A percentile compares a stretch with the other conserved stretches of the same genome.
Conservation (phyloP, 768 basidiomycete species). For the Boletus barrowsii region DNA sequence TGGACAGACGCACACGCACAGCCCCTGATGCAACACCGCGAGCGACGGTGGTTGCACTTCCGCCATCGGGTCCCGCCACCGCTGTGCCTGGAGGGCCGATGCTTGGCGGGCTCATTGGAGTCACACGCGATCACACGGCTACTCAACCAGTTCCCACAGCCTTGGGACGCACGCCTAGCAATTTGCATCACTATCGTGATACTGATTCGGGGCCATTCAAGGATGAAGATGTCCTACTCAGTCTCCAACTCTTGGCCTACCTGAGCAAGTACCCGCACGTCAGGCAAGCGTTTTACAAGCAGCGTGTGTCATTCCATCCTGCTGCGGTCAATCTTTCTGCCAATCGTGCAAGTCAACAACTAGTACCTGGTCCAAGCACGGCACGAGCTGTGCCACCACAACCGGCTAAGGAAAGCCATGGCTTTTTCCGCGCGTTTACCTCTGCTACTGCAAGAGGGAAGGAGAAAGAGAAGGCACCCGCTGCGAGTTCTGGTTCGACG, state of each 20-base stretch:
- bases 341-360: slow-evolving; percentile 26
- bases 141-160: slow-evolving; percentile 13
- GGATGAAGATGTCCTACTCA: slow-evolving; percentile 90
- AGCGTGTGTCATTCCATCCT: slow-evolving; percentile 76
- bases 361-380: slow-evolving; percentile 26
- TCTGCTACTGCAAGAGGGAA: slow-evolving; percentile 44
- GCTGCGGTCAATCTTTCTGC: slow-evolving; percentile 49
- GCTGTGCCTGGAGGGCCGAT: slow-evolving; percentile 11
- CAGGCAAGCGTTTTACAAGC: slow-evolving; percentile 91
- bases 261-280: slow-evolving; percentile 98
- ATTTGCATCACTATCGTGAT: slow-evolving; percentile 40
- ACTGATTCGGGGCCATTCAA: slow-evolving; percentile 67
- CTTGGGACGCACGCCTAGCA: slow-evolving; percentile 26
- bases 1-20: slow-evolving; percentile 35
- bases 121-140: slow-evolving; percentile 17
- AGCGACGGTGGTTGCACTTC: slow-evolving; percentile 56
- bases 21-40: slow-evolving; percentile 63
- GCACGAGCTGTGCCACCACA: slow-evolving; percentile 13
- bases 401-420: slow-evolving; percentile 33
- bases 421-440: slow-evolving; percentile 47
- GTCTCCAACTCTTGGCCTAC: slow-evolving; percentile 91
- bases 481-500: slow-evolving; percentile 14
- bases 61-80: slow-evolving; percentile 27
- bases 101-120: slow-evolving; percentile 12
- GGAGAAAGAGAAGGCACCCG: slow-evolving; percentile 41